Conservation (phyloP, 495 filamentous ascomycete genomes). For the Thermothielavioides terrestris region DNA sequence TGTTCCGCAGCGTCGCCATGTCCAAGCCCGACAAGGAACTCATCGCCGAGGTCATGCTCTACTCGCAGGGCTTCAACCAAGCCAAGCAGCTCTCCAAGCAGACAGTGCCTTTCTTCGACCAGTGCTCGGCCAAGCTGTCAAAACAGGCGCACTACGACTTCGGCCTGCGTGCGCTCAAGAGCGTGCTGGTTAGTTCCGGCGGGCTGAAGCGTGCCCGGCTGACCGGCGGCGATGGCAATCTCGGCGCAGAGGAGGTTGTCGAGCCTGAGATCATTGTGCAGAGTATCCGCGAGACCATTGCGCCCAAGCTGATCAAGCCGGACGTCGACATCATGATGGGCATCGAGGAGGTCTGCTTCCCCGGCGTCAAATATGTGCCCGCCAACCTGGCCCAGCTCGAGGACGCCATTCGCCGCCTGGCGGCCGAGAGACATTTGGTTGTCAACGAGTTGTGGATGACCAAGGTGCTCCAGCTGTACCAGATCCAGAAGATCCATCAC, state of each 20-base stretch:
- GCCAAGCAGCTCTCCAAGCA: constrained; percentile 88
- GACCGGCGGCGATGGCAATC: constrained; percentile 40
- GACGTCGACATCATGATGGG: constrained; percentile 82
- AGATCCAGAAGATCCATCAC: constrained; percentile 95
- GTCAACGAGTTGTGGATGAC: constrained; percentile 93
- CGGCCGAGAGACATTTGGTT: constrained; percentile 71
- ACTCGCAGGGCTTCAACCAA: constrained; percentile 96
- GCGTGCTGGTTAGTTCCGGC: constrained; percentile 93
- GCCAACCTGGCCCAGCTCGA: constrained; percentile 73
- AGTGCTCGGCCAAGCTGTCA: constrained; percentile 67
- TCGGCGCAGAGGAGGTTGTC: constrained; percentile 63
- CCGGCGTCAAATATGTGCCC: constrained; percentile 84
- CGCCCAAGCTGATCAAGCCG: constrained; percentile 83
- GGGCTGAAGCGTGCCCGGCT: constrained; percentile 85
- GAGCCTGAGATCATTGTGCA: constrained; percentile 99
- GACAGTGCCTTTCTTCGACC: constrained; percentile 95
- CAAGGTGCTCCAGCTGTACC: constrained; percentile 90
- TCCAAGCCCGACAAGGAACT: constrained; percentile 99
- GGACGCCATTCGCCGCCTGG: constrained; percentile 71
- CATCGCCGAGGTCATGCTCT: constrained; percentile 98
- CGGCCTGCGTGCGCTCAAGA: constrained; percentile 92
- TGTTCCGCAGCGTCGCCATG: constrained; percentile 99
- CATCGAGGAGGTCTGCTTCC: constrained; percentile 82
- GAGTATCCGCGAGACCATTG: constrained; percentile 96
- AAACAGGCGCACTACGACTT: constrained; percentile 99